These are phyloP conservation scores for Jackrogersella multiformis DNA, from an alignment of 495 filamentous ascomycete genomes.

Conservation along the genomic window DNA sequence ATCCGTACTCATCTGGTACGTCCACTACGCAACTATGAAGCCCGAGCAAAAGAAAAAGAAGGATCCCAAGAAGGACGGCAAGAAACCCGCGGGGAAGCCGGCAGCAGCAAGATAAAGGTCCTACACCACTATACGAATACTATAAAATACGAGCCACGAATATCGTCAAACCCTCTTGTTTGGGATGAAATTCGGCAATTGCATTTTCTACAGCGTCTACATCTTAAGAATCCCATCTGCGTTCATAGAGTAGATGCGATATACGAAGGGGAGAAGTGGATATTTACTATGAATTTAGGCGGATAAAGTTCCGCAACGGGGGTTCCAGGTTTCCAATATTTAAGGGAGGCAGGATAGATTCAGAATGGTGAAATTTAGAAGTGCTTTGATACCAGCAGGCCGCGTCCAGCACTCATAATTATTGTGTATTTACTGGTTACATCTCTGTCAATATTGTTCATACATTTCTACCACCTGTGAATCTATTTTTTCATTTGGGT, in stretches of 20 bases:
- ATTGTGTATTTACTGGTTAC: conserved; percentile 35
- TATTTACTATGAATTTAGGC: neutral
- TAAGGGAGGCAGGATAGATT: conserved; percentile 5
- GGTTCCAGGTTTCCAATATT: neutral
- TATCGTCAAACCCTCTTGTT: neutral
- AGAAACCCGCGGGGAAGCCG: conserved; percentile 44
- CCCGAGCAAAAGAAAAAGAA: conserved; percentile 61
- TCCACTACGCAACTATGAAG: conserved; percentile 62
- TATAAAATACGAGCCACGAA: neutral
- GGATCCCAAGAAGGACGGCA: conserved; percentile 50
- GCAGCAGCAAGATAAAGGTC: conserved; percentile 42
- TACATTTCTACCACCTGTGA: conserved; percentile 22
- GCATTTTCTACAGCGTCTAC: neutral
- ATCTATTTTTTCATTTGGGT: neutral
- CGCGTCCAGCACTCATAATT: conserved; percentile 42
- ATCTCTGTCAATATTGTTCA: conserved; percentile 34
- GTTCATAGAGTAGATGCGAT: neutral
- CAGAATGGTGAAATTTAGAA: conserved; percentile 17
- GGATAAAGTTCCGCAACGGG: neutral
- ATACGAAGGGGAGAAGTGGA: neutral
- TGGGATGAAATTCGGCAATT: neutral
- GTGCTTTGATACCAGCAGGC: conserved; percentile 44
- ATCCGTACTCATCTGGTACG: conserved; percentile 57
- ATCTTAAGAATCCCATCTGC: neutral
- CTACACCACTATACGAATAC: neutral